phyloP scores from a whole-genome alignment of 352 stramenopile genomes.

The Phytophthora foliorum region DNA sequence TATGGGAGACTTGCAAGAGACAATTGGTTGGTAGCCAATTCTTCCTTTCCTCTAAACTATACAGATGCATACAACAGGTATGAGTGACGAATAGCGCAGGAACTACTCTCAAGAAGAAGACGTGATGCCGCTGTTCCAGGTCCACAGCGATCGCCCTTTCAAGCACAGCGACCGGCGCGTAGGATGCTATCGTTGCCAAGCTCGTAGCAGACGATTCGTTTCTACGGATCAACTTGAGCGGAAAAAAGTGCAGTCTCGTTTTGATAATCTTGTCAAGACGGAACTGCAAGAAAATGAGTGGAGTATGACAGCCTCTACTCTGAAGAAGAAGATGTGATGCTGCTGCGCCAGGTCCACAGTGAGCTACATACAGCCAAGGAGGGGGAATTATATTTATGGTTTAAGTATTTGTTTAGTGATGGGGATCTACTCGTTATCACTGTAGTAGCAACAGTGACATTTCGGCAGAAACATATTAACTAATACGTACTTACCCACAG shows the following conservation, averaged over 20 bases:
- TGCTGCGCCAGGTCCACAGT: no score
- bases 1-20: no score
- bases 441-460: conserved; percentile 11
- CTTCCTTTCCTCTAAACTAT: background rate
- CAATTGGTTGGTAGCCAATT: no score
- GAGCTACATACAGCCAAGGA: background rate
- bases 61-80: background rate
- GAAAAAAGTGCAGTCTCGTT: no score
- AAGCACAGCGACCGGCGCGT: background rate
- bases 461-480: conserved; percentile 2
- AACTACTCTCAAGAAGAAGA: background rate
- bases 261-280: no score
- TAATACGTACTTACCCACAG: conserved; percentile 7
- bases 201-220: no score
- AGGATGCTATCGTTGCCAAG: background rate
- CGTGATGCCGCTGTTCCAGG: background rate
- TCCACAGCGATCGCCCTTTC: background rate
- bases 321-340: no score
- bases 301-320: no score
- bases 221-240: no score
- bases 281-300: no score
- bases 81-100: background rate
- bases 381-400: background rate
- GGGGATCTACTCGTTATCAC: background rate
- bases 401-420: background rate